Base-by-base conservation (phyloP, 495 filamentous ascomycete species). In the Emericellopsis terricola region DNA sequence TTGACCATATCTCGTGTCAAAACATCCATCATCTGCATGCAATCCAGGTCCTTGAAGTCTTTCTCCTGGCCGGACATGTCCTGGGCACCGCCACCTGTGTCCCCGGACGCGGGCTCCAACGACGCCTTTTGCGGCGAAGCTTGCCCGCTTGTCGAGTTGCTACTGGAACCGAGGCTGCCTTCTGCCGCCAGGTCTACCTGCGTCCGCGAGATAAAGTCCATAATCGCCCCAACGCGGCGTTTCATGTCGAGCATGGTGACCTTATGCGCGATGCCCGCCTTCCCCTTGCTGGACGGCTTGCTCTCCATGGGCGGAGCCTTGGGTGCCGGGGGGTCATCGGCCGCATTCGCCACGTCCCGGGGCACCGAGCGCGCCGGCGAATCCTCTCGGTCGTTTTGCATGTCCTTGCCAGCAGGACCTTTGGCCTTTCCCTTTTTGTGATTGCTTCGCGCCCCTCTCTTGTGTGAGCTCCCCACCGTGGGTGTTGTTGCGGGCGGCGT, bases 161-260 rank as follows among this genome's bases (percentile, higher is more conserved):
- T 30, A 8, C 20, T 15, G 14, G 33, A 35, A 10, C 24, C 17
- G 21, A 15, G 24, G 15, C 33, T 34, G 2, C 19, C 33, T 27
- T 71, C 66, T 19, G 57, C 71, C 0, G 82, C 86, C 59, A 94
- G 70, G 49, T 97, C 89, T 9, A 93, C 64, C 45, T 94, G 87
- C 41, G 82, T 87, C 29, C 81, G 71, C 6, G 80, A 75, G 43
- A 97, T 94, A 51, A 81, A 94, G 28, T 92, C 84, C 11, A 91
- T 61, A 36, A 97, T 87, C 10, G 65, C 76, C 2, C 75, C 71
- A 3, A 85, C 85, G 6, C 81, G 71, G 39, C 80, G 69, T 55
- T 82, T 84, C 79, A 94, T 89, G 42, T 94, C 86, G 38, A 76
- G 78, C 73, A 94, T 80, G 18, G 71, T 87, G 31, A 85, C 73